Base-by-base conservation (phyloP, 345 rosid species). In the Salix exigua region DNA sequence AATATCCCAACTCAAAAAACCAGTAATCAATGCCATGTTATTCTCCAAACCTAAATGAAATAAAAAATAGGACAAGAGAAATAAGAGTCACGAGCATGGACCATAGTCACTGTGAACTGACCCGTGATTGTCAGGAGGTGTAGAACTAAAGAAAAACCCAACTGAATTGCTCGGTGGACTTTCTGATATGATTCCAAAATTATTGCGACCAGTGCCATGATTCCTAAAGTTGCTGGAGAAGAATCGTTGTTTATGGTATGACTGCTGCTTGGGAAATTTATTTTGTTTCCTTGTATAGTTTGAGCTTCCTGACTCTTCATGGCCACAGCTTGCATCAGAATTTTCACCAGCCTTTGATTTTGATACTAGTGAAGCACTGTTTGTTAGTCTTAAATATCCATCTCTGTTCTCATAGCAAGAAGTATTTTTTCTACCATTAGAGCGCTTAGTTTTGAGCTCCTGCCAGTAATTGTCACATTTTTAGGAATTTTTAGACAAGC, bases 141-240 rank as follows among this genome's bases (percentile, higher is more conserved):
- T 96, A 72, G 98, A 91, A 72, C 98, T 91, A 81, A 88, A 96
- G 95, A 92, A 96, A 87, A 82, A 96, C 74, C 99, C 99, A 70
- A 96, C 89, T 44, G 99, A 91, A 85, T 88, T 86, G 80, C 96
- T 93, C 58, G 99, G 99, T 19, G 98, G 99, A 82, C 97, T 93
- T 89, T 96, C 99, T 14, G 98, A 93, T 75, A 86, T 42, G 68
- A 69, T 53, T 79, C 92, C 97, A 79, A 53, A 75, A 58, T 91
- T 78, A 80, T 80, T 90, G 53, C 78, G 89, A 68, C 83, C 81
- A 11, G 84, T 68, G 67, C 90, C 95, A 74, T 86, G 94, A 82
- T 88, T 92, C 84, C 83, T 91, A 62, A 81, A 85, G 91, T 91
- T 92, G 87, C 92, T 80, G 37, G 95, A 90, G 83, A 96, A 96